Base-by-base conservation (phyloP, 495 filamentous ascomycete genomes). In the Thermothielavioides terrestris region DNA sequence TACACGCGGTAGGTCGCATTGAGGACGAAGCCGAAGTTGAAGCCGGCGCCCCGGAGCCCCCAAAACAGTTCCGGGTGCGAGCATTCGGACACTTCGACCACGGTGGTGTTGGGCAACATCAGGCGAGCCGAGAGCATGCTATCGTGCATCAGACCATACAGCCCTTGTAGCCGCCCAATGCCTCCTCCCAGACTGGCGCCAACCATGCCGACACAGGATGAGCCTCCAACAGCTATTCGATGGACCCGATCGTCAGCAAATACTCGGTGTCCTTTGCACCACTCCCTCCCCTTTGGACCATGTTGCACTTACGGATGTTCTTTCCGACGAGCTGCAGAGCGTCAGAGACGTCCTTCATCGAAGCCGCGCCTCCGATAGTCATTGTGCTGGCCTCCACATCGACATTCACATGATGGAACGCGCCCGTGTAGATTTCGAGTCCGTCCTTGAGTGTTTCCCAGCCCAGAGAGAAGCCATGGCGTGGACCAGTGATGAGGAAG, bases 1-100 rank as follows among this genome's bases (percentile, higher is more conserved):
- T 39, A 41, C 12, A 41, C 39, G 20, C 12, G 39, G 39, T 39
- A 39, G 11, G 17, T 23, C 18, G 18, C 17, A 4, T 39, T 23
- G 17, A 23, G 17, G 36, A 39, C 28, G 23, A 77, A 53, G 8
- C 76, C 76, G 37, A 73, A 76, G 41, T 70, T 72, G 23, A 56
- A 53, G 11, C 74, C 76, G 7, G 75, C 74, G 17, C 69, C 68
- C 6, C 63, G 51, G 14, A 72, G 38, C 3, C 46, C 67, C 59
- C 60, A 70, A 38, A 65, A 77, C 4, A 77, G 61, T 10, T 77
- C 72, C 0, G 63, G 23, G 30, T 76, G 63, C 39, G 65, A 32
- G 2, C 30, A 56, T 10, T 49, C 27, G 1, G 71, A 73, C 7
- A 56, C 70, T 6, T 17, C 9, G 26, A 42, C 10, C 36, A 39